phyloP scores from a whole-genome alignment of 495 filamentous ascomycete species.

The Aspergillus nanangensis region DNA sequence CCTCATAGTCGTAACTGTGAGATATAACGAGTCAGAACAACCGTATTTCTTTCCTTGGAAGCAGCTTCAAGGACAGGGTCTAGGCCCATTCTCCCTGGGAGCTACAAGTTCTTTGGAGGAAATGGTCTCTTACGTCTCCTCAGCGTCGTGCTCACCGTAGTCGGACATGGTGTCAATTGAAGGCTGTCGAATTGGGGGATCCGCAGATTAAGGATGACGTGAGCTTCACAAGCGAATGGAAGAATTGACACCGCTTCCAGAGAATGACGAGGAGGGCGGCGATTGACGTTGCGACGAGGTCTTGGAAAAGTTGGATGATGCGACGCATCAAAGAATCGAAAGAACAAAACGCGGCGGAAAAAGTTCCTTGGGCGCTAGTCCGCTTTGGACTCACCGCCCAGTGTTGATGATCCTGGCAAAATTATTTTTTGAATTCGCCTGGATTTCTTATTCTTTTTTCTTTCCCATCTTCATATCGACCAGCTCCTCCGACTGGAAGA shows the following conservation, averaged over 20 bases:
- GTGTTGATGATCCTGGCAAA: slow-evolving; percentile 23
- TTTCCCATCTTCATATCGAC: no score
- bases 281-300: slow-evolving; percentile 13
- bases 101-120: slow-evolving; percentile 1
- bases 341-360: slow-evolving; percentile 35
- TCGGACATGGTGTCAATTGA: slow-evolving; percentile 67
- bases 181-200: slow-evolving; percentile 4
- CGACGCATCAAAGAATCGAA: slow-evolving; percentile 22
- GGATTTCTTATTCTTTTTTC: slow-evolving; percentile 6
- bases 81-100: neutral
- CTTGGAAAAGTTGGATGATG: slow-evolving; percentile 18
- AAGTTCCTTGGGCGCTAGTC: slow-evolving; percentile 35
- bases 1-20: slow-evolving; percentile 50
- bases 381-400: slow-evolving; percentile 29
- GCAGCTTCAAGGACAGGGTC: slow-evolving; percentile 8
- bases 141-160: slow-evolving; percentile 67
- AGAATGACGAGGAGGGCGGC: slow-evolving; percentile 3
- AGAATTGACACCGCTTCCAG: slow-evolving; percentile 7
- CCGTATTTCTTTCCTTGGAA: slow-evolving; percentile 1
- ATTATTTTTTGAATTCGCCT: slow-evolving; percentile 19
- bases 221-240: slow-evolving; percentile 17
- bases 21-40: slow-evolving; percentile 15
- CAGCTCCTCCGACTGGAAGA: no score
- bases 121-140: slow-evolving; percentile 42
- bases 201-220: slow-evolving; percentile 11